Evolutionary conservation across 139 green algal genomes (phyloP).

Genomic region (Chlorella sorokiniana): DNA sequence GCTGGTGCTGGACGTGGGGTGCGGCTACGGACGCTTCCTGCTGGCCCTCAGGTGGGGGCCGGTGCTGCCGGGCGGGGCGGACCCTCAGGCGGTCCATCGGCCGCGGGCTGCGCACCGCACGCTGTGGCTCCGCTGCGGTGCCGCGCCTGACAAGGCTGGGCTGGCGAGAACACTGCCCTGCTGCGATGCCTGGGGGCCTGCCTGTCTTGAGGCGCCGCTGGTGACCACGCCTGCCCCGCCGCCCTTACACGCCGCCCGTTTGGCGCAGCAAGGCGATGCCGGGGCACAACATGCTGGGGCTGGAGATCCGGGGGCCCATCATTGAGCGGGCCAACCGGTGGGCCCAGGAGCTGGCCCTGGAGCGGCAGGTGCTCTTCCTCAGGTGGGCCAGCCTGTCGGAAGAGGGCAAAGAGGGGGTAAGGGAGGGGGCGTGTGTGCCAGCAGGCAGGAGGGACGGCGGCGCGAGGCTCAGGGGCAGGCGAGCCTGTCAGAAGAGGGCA

Average conservation of each 20-base stretch:
- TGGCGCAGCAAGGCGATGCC: constrained; percentile 26
- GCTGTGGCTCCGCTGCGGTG: too few relatives aligned
- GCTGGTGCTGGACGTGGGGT: constrained; percentile 86
- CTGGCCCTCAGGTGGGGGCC: constrained; percentile 47
- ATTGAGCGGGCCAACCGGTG: constrained; percentile 80
- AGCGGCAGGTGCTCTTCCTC: constrained; percentile 63
- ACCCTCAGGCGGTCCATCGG: too few relatives aligned
- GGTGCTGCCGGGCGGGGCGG: background rate
- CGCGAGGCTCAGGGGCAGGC: too few relatives aligned
- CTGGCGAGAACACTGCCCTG: background rate
- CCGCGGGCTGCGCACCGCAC: too few relatives aligned
- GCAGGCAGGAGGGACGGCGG: too few relatives aligned
- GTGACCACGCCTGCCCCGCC: background rate
- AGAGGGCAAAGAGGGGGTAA: background rate
- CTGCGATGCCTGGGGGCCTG: background rate
- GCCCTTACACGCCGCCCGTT: background rate
- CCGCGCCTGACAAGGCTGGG: too few relatives aligned
- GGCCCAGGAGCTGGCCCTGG: constrained; percentile 54
- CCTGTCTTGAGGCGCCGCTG: background rate
- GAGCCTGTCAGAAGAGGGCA: too few relatives aligned
- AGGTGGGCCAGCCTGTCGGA: constrained; percentile 11
- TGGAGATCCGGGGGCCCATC: constrained; percentile 81
- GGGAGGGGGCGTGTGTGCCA: background rate
- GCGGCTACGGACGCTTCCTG: constrained; percentile 81
- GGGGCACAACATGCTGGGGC: constrained; percentile 75